phyloP scores from a whole-genome alignment of 2,329 filamentous ascomycete species.

The Aspergillus sp. region DNA sequence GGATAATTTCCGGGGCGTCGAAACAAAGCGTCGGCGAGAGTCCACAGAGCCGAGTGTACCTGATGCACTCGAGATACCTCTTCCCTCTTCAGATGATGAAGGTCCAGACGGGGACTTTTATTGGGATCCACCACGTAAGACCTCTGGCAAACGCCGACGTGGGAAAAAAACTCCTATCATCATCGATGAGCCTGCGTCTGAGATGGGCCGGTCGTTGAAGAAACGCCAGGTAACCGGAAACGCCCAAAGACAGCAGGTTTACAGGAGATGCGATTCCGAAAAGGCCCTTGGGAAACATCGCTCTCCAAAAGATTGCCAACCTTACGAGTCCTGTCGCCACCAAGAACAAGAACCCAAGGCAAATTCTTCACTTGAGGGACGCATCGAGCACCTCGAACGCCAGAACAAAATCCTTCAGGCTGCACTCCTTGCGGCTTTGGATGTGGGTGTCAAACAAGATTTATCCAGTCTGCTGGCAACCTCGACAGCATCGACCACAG shows the following conservation, averaged over 20 bases:
- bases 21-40: slow-evolving; percentile 21
- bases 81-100: slow-evolving; percentile 44
- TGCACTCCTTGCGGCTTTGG: slow-evolving; percentile 41
- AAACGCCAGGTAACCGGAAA: slow-evolving; percentile 11
- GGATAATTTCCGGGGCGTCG: slow-evolving; percentile 24
- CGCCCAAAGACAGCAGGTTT: slow-evolving; percentile 25
- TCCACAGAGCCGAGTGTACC: slow-evolving; percentile 16
- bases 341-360: slow-evolving; percentile 17
- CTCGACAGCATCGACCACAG: slow-evolving; percentile 17
- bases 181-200: slow-evolving; percentile 5
- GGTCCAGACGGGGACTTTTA: slow-evolving; percentile 22
- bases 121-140: slow-evolving; percentile 8
- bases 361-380: slow-evolving; percentile 34
- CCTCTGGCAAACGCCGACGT: slow-evolving; percentile 14
- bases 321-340: slow-evolving; percentile 19
- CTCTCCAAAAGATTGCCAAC: slow-evolving; percentile 23
- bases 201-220: slow-evolving; percentile 5
- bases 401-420: slow-evolving; percentile 46
- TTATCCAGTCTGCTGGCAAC: slow-evolving; percentile 26
- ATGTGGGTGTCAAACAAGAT: slow-evolving; percentile 35
- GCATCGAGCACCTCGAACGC: slow-evolving; percentile 40
- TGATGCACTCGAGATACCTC: slow-evolving; percentile 30
- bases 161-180: slow-evolving; percentile 9
- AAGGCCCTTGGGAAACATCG: slow-evolving; percentile 23
- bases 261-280: slow-evolving; percentile 19